Evolutionary conservation across 176 grass and related monocot species (phyloP).

Genomic region (Zoysia pacifica): DNA sequence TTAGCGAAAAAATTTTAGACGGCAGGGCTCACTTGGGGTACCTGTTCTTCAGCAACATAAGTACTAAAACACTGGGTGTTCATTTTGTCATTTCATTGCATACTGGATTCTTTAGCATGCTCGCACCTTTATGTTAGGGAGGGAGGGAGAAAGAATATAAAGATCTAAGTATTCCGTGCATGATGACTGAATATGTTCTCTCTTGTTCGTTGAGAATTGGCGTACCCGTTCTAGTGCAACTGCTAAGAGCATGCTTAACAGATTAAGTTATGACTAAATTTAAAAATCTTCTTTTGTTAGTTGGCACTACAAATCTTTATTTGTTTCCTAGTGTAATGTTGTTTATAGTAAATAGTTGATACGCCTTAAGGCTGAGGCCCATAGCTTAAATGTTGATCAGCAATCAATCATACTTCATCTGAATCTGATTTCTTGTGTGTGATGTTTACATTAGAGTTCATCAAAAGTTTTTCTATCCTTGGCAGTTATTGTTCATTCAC

Average conservation of each 20-base stretch:
- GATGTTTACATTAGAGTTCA: slow-evolving; percentile 26
- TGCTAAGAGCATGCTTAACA: too few relatives aligned
- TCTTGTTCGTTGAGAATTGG: too few relatives aligned
- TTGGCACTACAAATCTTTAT: too few relatives aligned
- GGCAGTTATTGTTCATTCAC: slow-evolving; percentile 61
- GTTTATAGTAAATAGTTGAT: slow-evolving; percentile 12
- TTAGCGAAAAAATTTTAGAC: slow-evolving; percentile 7
- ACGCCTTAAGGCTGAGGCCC: not conserved
- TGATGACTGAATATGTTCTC: too few relatives aligned
- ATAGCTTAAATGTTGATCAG: not conserved
- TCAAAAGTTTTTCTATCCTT: slow-evolving; percentile 38
- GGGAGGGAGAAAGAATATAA: too few relatives aligned
- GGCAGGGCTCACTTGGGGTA: slow-evolving; percentile 3
- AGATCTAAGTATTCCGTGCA: too few relatives aligned
- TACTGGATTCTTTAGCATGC: not conserved
- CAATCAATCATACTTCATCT: not conserved
- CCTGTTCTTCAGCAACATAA: slow-evolving; percentile 20
- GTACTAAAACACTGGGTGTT: not conserved
- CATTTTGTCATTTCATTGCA: not conserved
- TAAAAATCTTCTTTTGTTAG: too few relatives aligned
- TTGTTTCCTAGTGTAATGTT: not conserved
- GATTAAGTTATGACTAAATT: too few relatives aligned
- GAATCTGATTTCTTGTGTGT: not conserved
- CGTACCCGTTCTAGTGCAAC: too few relatives aligned
- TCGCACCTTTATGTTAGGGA: not conserved